Evolutionary conservation across 2,329 filamentous ascomycete species (phyloP).

Genomic region (Paecilomyces sp.): DNA sequence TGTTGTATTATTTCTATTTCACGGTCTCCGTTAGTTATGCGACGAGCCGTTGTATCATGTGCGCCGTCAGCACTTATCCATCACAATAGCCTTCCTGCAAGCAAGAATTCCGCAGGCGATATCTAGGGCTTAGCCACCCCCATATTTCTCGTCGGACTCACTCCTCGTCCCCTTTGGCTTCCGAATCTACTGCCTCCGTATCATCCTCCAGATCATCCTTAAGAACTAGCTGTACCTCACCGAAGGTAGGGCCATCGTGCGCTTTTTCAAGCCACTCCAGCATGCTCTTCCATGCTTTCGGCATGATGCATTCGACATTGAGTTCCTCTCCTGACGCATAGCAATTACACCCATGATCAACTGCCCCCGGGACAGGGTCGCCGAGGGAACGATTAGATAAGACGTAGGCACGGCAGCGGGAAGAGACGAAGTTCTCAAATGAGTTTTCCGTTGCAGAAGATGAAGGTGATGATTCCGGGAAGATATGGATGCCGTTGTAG

Average conservation of each 20-base stretch:
- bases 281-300: slow-evolving; percentile 47
- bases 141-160: neutral
- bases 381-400: slow-evolving; percentile 47
- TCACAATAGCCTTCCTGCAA: no score
- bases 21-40: no score
- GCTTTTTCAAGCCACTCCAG: slow-evolving; percentile 57
- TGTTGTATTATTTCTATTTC: no score
- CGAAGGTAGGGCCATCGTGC: slow-evolving; percentile 36
- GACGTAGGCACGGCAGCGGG: slow-evolving; percentile 58
- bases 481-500: slow-evolving; percentile 18
- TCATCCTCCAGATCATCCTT: slow-evolving; percentile 12
- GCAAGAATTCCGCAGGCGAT: no score
- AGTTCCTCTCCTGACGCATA: slow-evolving; percentile 60
- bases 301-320: slow-evolving; percentile 57
- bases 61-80: no score
- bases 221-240: slow-evolving; percentile 28
- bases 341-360: slow-evolving; percentile 57
- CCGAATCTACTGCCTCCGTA: slow-evolving; percentile 12
- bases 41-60: no score
- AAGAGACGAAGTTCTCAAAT: slow-evolving; percentile 27
- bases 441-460: slow-evolving; percentile 6
- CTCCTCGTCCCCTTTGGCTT: neutral
- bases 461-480: slow-evolving; percentile 4
- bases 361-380: slow-evolving; percentile 46
- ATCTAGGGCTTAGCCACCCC: no score